phyloP scores from a whole-genome alignment of 2,329 filamentous ascomycete genomes.

The Cadophora sp. region DNA sequence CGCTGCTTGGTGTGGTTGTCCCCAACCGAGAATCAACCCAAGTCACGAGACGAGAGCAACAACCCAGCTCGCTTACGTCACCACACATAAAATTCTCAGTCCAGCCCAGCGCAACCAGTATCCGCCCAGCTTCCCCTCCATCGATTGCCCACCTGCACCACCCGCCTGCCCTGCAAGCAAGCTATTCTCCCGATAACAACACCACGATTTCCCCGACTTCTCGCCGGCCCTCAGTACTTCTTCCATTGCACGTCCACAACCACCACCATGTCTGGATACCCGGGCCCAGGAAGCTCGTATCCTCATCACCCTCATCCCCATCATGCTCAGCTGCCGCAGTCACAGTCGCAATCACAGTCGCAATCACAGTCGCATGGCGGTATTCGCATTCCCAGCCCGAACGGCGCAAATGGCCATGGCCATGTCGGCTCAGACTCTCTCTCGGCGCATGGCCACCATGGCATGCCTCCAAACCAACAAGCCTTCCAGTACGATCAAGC shows the following conservation, averaged over 20 bases:
- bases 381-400: constrained; percentile 3
- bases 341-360: not conserved
- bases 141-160: not conserved
- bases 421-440: constrained; percentile 6
- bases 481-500: constrained; percentile 27
- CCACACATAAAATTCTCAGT: not conserved
- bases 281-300: constrained; percentile 22
- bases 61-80: not conserved
- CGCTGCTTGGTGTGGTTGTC: not conserved
- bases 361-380: constrained; percentile 1
- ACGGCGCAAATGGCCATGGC: constrained; percentile 3
- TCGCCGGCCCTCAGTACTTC: constrained; percentile 29
- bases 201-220: constrained; percentile 33
- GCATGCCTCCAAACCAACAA: constrained; percentile 22
- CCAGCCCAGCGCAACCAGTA: not conserved
- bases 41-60: not conserved
- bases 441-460: constrained; percentile 24
- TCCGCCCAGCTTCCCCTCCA: constrained; percentile 8
- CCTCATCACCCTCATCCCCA: constrained; percentile 12
- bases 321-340: not conserved
- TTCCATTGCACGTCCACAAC: constrained; percentile 6
- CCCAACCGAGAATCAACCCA: not conserved
- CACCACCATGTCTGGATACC: constrained; percentile 32
- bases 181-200: constrained; percentile 13
- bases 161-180: no score